Conservation (phyloP, 2,329 filamentous ascomycete genomes). For the Sordariomycetes sp. region DNA sequence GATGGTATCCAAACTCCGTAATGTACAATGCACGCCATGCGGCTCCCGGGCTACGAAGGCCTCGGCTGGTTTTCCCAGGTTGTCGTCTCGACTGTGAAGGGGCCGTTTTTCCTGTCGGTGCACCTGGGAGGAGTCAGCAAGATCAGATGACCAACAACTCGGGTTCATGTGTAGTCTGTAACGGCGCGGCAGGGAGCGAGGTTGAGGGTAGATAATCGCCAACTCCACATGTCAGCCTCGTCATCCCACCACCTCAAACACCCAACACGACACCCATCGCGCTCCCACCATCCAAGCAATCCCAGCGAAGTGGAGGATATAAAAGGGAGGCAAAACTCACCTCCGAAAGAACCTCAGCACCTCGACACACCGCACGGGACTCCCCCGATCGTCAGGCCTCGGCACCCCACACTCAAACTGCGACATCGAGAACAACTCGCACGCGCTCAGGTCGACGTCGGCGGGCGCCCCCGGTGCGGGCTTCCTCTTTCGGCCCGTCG, state of each 20-base stretch:
- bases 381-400: conserved; percentile 27
- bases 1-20: not conserved
- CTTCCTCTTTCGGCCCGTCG: conserved; percentile 39
- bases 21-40: not conserved
- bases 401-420: conserved; percentile 48
- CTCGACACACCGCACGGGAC: conserved; percentile 39
- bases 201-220: not conserved
- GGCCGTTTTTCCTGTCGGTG: conserved; percentile 35
- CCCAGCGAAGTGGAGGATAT: not conserved
- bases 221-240: not conserved
- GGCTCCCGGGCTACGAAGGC: not conserved
- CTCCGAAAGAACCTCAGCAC: conserved; percentile 46
- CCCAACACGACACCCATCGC: not conserved
- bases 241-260: not conserved
- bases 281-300: not conserved
- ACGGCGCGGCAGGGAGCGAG: not conserved
- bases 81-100: conserved; percentile 48
- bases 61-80: not conserved
- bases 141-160: not conserved
- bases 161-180: not conserved
- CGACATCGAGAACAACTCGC: conserved; percentile 42
- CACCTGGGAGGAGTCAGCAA: conserved; percentile 29
- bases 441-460: conserved; percentile 36
- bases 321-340: conserved; percentile 25
- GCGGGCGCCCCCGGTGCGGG: conserved; percentile 16